Evolutionary conservation across 2,329 filamentous ascomycete species (phyloP).

Genomic region (Fragosphaeria purpurea): DNA sequence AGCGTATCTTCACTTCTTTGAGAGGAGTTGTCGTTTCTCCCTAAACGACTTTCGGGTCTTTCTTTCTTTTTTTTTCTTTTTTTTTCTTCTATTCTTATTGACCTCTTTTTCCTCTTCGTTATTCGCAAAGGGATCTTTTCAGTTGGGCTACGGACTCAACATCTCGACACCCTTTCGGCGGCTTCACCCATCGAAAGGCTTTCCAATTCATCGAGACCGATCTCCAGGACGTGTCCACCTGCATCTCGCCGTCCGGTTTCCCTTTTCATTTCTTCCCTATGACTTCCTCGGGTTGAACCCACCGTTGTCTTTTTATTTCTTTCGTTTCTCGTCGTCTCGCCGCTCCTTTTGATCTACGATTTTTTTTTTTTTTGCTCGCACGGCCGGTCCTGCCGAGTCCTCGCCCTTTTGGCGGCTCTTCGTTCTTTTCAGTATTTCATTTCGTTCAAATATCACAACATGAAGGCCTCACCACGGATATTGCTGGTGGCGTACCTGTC

Average conservation of each 20-base stretch:
- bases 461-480: slow-evolving; percentile 17
- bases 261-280: too few species aligned
- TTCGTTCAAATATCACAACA: slow-evolving; percentile 12
- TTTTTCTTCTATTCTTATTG: not conserved
- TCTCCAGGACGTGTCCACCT: too few species aligned
- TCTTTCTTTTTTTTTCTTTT: not conserved
- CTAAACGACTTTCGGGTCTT: too few species aligned
- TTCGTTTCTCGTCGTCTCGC: not conserved
- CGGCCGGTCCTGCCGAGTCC: slow-evolving; percentile 10
- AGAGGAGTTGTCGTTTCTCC: too few species aligned
- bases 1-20: too few species aligned
- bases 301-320: too few species aligned
- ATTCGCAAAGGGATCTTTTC: not conserved
- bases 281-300: too few species aligned
- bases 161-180: not conserved
- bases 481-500: slow-evolving; percentile 18
- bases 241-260: too few species aligned
- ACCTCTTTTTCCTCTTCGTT: not conserved
- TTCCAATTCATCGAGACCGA: not conserved
- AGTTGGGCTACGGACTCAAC: not conserved
- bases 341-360: slow-evolving; percentile 8
- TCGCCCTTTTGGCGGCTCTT: not conserved
- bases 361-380: slow-evolving; percentile 3
- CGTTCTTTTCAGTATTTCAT: not conserved
- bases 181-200: not conserved